phyloP scores from a whole-genome alignment of 1,139 yeast genomes.

The Torulaspora globosa region DNA sequence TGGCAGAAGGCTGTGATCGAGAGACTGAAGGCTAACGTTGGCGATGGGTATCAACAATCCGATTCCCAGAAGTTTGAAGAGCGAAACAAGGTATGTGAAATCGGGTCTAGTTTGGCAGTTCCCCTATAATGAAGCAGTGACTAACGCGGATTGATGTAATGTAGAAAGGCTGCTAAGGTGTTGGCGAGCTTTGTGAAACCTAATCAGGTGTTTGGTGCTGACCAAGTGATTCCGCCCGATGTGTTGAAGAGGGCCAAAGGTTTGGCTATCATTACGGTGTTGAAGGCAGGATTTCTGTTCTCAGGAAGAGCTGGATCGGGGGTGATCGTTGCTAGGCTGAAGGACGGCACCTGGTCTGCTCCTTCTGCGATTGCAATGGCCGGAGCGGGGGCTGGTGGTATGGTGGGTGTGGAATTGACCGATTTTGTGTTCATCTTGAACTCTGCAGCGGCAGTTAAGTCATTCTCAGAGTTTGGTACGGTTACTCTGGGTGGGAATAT shows the following conservation, averaged over 20 bases:
- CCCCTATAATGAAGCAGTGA: constrained; percentile 3
- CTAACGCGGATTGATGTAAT: neutral
- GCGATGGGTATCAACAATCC: constrained; percentile 85
- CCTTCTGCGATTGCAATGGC: constrained; percentile 95
- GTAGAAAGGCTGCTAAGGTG: constrained; percentile 89
- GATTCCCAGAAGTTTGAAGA: constrained; percentile 81
- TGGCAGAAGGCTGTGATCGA: neutral
- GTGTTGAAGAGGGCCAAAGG: constrained; percentile 89
- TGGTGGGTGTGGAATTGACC: constrained; percentile 92
- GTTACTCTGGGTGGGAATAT: constrained; percentile 93
- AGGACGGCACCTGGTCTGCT: constrained; percentile 97
- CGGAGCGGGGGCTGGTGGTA: constrained; percentile 99
- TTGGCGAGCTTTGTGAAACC: constrained; percentile 89
- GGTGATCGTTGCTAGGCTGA: constrained; percentile 85
- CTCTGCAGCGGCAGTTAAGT: constrained; percentile 80
- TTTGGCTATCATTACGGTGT: constrained; percentile 81
- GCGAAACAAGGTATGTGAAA: constrained; percentile 72
- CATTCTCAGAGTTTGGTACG: constrained; percentile 92
- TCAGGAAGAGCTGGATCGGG: constrained; percentile 98
- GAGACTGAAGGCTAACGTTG: neutral
- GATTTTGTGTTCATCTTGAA: constrained; percentile 94
- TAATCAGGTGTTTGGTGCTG: constrained; percentile 89
- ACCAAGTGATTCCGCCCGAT: constrained; percentile 84
- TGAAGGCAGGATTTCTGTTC: constrained; percentile 93
- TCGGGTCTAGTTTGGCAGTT: neutral